Conservation (phyloP, 345 rosid genomes). For the Citrus inodora region DNA sequence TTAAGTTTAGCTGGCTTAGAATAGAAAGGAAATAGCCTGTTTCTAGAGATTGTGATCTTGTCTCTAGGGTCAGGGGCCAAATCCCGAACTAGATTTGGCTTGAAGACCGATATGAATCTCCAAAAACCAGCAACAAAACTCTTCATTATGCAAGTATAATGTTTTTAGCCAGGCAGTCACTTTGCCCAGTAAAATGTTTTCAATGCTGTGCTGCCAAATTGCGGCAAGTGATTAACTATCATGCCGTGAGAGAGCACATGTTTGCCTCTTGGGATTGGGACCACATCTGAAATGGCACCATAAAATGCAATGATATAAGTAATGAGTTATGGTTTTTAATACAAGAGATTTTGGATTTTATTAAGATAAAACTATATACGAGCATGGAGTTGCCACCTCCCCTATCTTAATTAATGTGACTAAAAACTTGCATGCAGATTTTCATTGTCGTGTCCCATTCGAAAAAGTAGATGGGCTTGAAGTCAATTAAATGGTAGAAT, state of each 20-base stretch:
- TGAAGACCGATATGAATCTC: background rate
- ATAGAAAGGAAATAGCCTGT: no score
- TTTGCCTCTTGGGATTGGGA: conserved; percentile 13
- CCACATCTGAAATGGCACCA: background rate
- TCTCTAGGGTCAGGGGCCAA: background rate
- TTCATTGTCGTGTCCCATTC: background rate
- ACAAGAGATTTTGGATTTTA: background rate
- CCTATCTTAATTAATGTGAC: background rate
- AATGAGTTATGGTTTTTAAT: background rate
- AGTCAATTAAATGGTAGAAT: background rate
- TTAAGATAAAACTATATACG: background rate
- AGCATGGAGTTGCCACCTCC: background rate
- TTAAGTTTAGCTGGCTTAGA: background rate
- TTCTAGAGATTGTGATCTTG: no score
- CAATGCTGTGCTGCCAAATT: background rate
- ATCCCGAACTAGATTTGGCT: background rate
- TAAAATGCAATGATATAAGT: background rate
- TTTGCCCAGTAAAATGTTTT: background rate
- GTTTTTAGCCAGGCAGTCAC: no score
- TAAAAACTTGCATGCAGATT: background rate
- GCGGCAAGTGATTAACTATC: background rate
- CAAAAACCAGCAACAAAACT: background rate
- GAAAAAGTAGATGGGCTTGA: background rate
- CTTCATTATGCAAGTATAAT: background rate
- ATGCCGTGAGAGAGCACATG: background rate